phyloP scores from a whole-genome alignment of 371 early-diverging fungal genomes.

The Mortierella sp. region DNA sequence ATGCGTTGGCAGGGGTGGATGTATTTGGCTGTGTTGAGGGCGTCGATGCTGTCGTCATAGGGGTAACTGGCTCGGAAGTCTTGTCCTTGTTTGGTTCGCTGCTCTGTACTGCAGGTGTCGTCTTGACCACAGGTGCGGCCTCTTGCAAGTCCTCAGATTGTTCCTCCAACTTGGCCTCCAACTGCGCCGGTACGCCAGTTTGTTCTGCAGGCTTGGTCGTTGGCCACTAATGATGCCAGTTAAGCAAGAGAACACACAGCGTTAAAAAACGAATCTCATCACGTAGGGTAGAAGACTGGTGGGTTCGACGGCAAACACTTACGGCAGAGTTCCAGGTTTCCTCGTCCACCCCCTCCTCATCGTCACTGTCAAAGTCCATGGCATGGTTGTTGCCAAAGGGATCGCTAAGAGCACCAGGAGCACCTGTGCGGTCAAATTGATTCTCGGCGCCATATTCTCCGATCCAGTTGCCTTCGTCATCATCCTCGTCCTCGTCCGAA shows the following conservation, averaged over 20 bases:
- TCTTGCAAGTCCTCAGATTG: background rate
- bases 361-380: conserved; percentile 44
- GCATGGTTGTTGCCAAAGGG: conserved; percentile 24
- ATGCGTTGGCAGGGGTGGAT: background rate
- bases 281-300: too few species aligned
- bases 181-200: background rate
- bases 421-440: conserved; percentile 38
- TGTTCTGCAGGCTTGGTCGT: background rate
- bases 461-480: conserved; percentile 66
- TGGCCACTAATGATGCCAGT: background rate
- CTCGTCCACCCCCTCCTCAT: conserved; percentile 53
- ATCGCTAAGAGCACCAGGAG: conserved; percentile 18
- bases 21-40: background rate
- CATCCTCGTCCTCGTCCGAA: conserved; percentile 67
- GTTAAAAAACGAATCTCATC: too few species aligned
- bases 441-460: conserved; percentile 44
- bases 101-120: background rate
- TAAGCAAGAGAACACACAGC: background rate
- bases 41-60: background rate
- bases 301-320: too few species aligned
- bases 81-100: background rate
- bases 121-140: background rate
- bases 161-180: background rate
- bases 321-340: conserved; percentile 51
- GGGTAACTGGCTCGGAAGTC: background rate